Evolutionary conservation across 768 basidiomycete species (phyloP).

Genomic region (Leccinum sublutescens): DNA sequence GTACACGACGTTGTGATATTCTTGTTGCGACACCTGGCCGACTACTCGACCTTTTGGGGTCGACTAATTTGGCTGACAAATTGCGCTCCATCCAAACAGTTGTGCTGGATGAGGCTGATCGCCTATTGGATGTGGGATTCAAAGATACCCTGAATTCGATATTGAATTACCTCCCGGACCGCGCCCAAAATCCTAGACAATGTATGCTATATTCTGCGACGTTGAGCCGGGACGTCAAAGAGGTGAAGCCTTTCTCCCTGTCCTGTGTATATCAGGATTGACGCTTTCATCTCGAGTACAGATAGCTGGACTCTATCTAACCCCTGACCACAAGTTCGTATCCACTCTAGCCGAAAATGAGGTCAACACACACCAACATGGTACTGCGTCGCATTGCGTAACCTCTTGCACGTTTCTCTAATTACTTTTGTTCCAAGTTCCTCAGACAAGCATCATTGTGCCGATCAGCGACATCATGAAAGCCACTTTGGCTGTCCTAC

Average conservation of each 20-base stretch:
- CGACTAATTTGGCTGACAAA: conserved; percentile 35
- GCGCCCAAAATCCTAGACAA: conserved; percentile 55
- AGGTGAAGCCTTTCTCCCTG: conserved; percentile 32
- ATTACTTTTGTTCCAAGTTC: conserved; percentile 32
- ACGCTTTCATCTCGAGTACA: background rate
- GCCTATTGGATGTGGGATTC: conserved; percentile 74
- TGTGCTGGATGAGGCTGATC: conserved; percentile 74
- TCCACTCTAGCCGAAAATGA: conserved; percentile 59
- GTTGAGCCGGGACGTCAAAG: conserved; percentile 64
- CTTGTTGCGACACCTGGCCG: conserved; percentile 76
- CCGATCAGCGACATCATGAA: conserved; percentile 44
- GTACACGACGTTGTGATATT: conserved; percentile 42
- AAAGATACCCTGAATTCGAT: conserved; percentile 67
- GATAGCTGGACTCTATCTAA: conserved; percentile 30
- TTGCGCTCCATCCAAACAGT: conserved; percentile 43
- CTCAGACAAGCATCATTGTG: conserved; percentile 45
- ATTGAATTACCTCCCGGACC: conserved; percentile 40
- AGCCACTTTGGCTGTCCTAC: conserved; percentile 39
- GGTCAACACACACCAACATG: conserved; percentile 60
- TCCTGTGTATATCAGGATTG: background rate
- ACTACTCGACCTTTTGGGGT: conserved; percentile 67
- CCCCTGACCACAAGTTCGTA: conserved; percentile 42
- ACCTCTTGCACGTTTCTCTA: background rate
- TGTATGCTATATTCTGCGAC: conserved; percentile 74
- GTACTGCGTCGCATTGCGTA: conserved; percentile 25